Evolutionary conservation across 164 flowering plant species (phyloP), one percentile per base, ranked within the genome.

Genomic region (Tetrastigma voinierianum): DNA sequence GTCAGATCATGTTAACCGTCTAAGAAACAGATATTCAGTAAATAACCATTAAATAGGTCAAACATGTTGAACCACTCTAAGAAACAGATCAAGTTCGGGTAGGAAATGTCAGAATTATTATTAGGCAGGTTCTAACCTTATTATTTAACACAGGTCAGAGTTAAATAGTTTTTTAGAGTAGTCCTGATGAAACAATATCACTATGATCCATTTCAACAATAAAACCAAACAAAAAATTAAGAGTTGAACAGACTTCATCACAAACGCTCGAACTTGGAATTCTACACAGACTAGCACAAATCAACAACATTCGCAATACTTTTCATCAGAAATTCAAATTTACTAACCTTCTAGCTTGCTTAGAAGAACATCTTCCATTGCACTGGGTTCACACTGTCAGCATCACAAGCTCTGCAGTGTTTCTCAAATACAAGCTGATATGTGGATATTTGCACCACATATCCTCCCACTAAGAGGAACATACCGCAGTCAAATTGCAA

Each of bases 401-500:
- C 70, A 65, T 82, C 87, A 68, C 25, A 63, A 15, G 79, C 91
- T 72, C 82, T 88, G 79, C 86, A 86, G 67, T 56, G 80, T 77
- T 95, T 97, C 77, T 90, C 90, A 69, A 82, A 72, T 9, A 95
- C 97, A 70, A n/a, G n/a, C n/a, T n/a, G n/a, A 95, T 67, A 70
- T 95, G 99, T 15, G 97, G 99, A 81, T 95, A 95, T 61, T 86
- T 90, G 70, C 88, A 82, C 49, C 67, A 84, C n/a, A n/a, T 71
- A 69, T 86, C 86, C 76, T 87, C 97, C 97, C 97, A 95, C 99
- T 95, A 70, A 54, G 74, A 57, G 24, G 17, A 46, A 51, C 48
- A 25, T 18, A 21, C 47, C 21, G 25, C 46, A 18, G 47, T 40
- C 17, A 55, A 9, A 64, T 16, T 10, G 14, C 47, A 62, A n/a